phyloP scores from a whole-genome alignment of 306 rosid species.

The Mimosa bimucronata region DNA sequence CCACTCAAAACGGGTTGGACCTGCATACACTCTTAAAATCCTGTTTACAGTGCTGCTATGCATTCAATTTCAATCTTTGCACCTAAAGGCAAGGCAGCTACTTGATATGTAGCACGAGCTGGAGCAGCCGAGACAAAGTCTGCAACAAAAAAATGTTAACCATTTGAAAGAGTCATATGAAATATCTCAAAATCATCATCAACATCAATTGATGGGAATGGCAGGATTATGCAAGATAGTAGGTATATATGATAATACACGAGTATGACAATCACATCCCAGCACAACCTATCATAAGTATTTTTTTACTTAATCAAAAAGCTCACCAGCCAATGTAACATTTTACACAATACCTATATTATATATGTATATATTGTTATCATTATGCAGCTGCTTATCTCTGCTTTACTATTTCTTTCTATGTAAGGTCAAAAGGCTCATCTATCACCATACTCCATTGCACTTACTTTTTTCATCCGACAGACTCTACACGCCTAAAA shows the following conservation, averaged over 20 bases:
- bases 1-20: neutral
- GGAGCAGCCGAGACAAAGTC: slow-evolving; percentile 86
- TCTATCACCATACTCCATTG: neutral
- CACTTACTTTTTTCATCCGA: neutral
- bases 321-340: neutral
- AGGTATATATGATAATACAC: neutral
- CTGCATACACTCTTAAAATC: neutral
- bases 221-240: neutral
- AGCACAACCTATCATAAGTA: neutral
- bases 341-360: neutral
- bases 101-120: slow-evolving; percentile 90
- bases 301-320: neutral
- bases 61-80: slow-evolving; percentile 98
- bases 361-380: neutral
- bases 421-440: neutral
- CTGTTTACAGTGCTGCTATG: slow-evolving; percentile 66
- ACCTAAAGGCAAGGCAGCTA: slow-evolving; percentile 87
- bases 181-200: slow-evolving; percentile 10
- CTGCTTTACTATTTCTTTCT: neutral
- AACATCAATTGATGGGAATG: neutral
- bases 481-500: neutral
- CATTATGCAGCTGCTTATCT: neutral
- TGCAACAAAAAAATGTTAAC: slow-evolving; percentile 34
- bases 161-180: slow-evolving; percentile 25
- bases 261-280: neutral